These are phyloP conservation scores for Saraca asoca DNA, from an alignment of 331 rosid species.

Conservation along the genomic window DNA sequence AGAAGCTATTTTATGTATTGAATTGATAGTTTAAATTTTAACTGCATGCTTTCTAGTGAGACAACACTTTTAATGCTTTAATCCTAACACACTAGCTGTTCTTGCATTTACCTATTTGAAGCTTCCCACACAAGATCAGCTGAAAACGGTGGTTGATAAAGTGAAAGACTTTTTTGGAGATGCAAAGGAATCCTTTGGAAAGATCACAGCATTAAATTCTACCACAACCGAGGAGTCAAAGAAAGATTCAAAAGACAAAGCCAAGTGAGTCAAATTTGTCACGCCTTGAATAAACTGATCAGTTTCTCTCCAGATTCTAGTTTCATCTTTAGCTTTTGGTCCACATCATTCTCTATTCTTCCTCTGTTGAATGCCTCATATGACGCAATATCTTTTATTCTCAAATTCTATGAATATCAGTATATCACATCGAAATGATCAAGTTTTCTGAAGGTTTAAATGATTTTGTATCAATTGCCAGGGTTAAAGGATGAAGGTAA, in stretches of 20 bases:
- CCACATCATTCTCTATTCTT: not conserved
- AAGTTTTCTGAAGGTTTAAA: constrained; percentile 23
- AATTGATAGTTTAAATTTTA: constrained; percentile 7
- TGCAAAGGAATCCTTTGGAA: constrained; percentile 86
- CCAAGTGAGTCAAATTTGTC: constrained; percentile 62
- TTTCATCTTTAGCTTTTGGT: not conserved
- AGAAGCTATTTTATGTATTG: constrained; percentile 9
- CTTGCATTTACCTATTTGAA: constrained; percentile 41
- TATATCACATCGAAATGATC: not conserved
- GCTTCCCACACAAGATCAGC: constrained; percentile 88
- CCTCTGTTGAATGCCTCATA: constrained; percentile 11
- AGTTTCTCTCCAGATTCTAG: not conserved
- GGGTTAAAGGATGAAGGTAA: constrained; percentile 57
- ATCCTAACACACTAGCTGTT: constrained; percentile 22
- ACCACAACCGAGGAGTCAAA: constrained; percentile 49
- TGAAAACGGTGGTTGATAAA: constrained; percentile 76
- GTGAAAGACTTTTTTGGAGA: constrained; percentile 85
- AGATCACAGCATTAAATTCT: constrained; percentile 56
- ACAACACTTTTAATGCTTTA: not conserved
- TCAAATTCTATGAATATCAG: not conserved
- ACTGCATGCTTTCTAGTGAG: constrained; percentile 26
- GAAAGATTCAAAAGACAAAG: constrained; percentile 43
- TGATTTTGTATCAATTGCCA: constrained; percentile 40
- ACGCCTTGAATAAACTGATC: not conserved
- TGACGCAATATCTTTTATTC: not conserved